Evolutionary conservation across 2,329 filamentous ascomycete genomes (phyloP).

Genomic region (Juglanconis sp.): DNA sequence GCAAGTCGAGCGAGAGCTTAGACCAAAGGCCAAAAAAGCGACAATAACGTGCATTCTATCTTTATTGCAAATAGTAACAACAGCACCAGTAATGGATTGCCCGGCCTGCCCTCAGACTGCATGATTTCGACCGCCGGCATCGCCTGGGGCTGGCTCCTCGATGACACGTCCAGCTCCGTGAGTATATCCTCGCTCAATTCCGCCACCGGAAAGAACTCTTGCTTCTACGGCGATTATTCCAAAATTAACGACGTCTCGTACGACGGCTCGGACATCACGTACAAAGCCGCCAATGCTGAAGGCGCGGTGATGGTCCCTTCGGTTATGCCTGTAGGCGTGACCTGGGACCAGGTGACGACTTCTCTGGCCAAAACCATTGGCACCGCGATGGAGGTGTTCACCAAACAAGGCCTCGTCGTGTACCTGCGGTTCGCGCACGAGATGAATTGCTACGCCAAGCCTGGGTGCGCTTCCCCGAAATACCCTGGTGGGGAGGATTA

Average conservation of each 20-base stretch:
- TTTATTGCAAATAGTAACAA: background rate
- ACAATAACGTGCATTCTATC: too few relatives aligned
- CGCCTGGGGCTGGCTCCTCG: constrained; percentile 24
- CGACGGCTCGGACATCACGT: constrained; percentile 19
- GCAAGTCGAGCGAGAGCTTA: too few relatives aligned
- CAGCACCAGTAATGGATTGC: background rate
- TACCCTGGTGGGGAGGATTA: constrained; percentile 16
- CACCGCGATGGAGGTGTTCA: constrained; percentile 16
- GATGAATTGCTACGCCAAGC: constrained; percentile 22
- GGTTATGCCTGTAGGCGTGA: constrained; percentile 23
- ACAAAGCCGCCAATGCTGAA: constrained; percentile 14
- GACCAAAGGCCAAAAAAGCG: too few relatives aligned
- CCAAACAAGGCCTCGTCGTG: constrained; percentile 17
- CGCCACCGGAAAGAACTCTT: constrained; percentile 17
- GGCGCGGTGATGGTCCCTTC: constrained; percentile 23
- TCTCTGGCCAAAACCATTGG: constrained; percentile 17
- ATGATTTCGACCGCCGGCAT: constrained; percentile 17
- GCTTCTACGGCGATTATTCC: constrained; percentile 23
- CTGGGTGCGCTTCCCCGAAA: constrained; percentile 7
- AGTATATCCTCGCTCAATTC: constrained; percentile 17
- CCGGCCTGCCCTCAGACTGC: background rate
- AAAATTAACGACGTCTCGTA: constrained; percentile 21
- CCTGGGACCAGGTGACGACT: constrained; percentile 14
- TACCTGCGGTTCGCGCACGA: constrained; percentile 23
- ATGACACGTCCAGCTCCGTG: constrained; percentile 16